Conservation (phyloP, 768 basidiomycete genomes). For the Tricholoma hemisulphureum region DNA sequence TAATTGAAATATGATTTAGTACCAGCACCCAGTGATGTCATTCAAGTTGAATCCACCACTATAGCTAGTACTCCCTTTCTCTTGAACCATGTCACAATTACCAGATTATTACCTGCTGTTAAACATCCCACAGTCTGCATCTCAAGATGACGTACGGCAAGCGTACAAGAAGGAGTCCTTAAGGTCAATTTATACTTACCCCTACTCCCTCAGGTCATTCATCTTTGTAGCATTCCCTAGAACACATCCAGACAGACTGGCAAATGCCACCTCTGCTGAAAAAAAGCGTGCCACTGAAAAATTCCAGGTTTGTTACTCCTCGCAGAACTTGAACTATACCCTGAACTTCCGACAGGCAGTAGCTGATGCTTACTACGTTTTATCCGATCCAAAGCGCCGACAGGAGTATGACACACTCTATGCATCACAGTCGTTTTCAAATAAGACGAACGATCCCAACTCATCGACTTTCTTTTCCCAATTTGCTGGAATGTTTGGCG, state of each 20-base stretch:
- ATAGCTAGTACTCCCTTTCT: too few species aligned
- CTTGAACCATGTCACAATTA: conserved; percentile 66
- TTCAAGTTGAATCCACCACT: neutral
- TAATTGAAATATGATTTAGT: neutral
- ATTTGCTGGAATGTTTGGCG: conserved; percentile 71
- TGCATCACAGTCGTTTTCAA: conserved; percentile 47
- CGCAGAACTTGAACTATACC: neutral
- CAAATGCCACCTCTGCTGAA: conserved; percentile 67
- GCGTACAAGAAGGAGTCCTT: conserved; percentile 82
- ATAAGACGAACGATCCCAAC: conserved; percentile 59
- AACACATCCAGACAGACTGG: conserved; percentile 86
- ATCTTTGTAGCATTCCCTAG: conserved; percentile 37
- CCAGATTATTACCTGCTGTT: conserved; percentile 80
- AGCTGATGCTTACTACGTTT: conserved; percentile 92
- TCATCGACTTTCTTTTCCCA: conserved; percentile 76
- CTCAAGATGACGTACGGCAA: conserved; percentile 67
- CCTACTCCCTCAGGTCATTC: neutral
- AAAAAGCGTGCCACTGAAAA: conserved; percentile 74
- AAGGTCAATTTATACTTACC: conserved; percentile 39
- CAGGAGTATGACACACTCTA: conserved; percentile 73
- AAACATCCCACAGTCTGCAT: conserved; percentile 52
- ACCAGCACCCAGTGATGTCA: neutral
- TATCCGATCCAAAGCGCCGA: conserved; percentile 74
- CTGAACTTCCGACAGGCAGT: conserved; percentile 52
- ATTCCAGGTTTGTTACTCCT: conserved; percentile 61